Percentiles rank a stretch among this genome's conserved stretches.
phyloP scores from a whole-genome alignment of 2,329 filamentous ascomycete genomes.

The Chaetothyriales sp. region DNA sequence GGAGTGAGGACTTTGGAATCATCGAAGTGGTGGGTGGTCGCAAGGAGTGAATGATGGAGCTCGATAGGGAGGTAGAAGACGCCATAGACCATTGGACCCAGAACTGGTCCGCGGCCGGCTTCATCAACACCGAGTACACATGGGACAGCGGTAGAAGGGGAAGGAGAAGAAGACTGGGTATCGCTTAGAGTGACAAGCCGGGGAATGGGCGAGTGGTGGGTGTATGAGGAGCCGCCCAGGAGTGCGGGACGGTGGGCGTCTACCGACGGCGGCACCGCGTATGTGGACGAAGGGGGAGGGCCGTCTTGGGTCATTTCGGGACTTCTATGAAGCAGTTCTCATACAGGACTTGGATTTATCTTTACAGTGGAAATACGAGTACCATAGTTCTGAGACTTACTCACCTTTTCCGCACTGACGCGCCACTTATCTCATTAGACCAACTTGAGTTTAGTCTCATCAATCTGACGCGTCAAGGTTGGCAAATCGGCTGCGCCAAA shows the following conservation, averaged over 20 bases:
- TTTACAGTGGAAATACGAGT: no score
- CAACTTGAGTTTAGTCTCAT: not conserved
- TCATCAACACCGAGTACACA: conserved; percentile 85
- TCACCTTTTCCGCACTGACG: no score
- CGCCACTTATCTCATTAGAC: no score
- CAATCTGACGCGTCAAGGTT: not conserved
- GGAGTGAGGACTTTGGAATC: conserved; percentile 87
- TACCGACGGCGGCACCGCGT: conserved; percentile 47
- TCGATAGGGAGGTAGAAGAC: conserved; percentile 57
- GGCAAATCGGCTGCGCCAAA: not conserved
- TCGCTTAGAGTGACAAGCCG: conserved; percentile 38
- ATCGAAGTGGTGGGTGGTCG: conserved; percentile 70
- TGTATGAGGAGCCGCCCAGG: conserved; percentile 51
- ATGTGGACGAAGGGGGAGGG: not conserved
- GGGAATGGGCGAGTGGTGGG: conserved; percentile 56
- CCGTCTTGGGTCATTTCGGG: no score
- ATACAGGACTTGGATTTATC: no score
- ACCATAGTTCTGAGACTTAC: no score
- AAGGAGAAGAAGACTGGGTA: conserved; percentile 12
- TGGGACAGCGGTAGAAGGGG: conserved; percentile 31
- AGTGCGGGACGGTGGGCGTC: conserved; percentile 34
- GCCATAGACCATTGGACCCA: conserved; percentile 58
- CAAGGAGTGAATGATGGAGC: conserved; percentile 55
- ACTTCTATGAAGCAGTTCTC: no score
- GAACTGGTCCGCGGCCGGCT: conserved; percentile 82